Evolutionary conservation across 2,329 filamentous ascomycete genomes (phyloP), one percentile per base, ranked within the genome.

Genomic region (Xylaria digitata): DNA sequence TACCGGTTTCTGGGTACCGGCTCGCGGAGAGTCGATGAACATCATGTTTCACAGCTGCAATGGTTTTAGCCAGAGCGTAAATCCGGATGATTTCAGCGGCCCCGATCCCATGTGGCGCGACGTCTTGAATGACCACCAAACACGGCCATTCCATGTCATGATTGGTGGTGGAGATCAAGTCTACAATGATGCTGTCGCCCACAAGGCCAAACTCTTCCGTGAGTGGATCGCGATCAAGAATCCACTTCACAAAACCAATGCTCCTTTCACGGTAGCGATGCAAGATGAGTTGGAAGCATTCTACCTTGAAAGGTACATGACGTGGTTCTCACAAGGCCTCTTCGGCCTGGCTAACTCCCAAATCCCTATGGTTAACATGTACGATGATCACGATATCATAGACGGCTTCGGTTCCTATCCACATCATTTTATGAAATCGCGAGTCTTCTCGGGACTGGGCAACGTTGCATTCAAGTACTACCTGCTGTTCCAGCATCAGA

Each of bases 31-130:
- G 77, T 88, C 92, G 2, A 99, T 99, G 96, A 97, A 98, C 81
- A 92, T 97, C 77, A 97, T 98, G 94, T 99, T 97, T 81, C 88
- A 98, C 82, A 97, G 92, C 77, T 97, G 96, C 82, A 99, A 99
- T 78, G 96, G 96, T 1, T 99, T 99, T 82, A 95, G 93, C 73
- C 79, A 91, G 58, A 91, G 87, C 63, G 92, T 92, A 26, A 90
- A 97, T 69, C 82, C 93, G 0, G 86, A 96, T 76, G 85, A 90
- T 52, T 91, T 97, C 77, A 96, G 91, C 75, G 96, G 96, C 0
- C 96, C 96, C 0, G 96, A 99, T 80, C 96, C 96, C 1, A 86
- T 99, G 80, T 99, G 96, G 96, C 90, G 95, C 62, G 96, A 99
- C 77, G 93, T 98, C 6, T 84, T 98, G 68, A 97, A 97, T 78